These are phyloP conservation scores for Pseudogymnoascus sp. DNA, from an alignment of 2,329 filamentous ascomycete species.

Conservation along the genomic window DNA sequence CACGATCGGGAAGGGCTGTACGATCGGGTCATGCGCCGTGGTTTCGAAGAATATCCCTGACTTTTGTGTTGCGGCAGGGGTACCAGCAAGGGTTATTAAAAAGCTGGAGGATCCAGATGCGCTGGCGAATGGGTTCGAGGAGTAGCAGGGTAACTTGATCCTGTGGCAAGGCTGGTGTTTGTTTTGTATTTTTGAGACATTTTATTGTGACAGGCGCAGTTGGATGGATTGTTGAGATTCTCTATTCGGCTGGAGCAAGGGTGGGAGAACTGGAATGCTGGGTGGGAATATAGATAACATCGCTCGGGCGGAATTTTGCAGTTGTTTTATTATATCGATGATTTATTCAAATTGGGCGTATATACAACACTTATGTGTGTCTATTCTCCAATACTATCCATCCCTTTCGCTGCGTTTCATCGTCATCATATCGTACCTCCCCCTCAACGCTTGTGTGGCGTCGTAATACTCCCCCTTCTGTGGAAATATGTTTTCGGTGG, in stretches of 20 bases:
- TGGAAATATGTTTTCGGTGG: neutral
- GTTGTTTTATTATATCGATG: conserved; percentile 1
- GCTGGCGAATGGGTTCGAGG: neutral
- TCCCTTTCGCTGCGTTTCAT: neutral
- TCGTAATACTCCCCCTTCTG: neutral
- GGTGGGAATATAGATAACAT: neutral
- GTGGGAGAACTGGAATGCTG: neutral
- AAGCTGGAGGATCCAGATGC: neutral
- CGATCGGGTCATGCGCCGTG: conserved; percentile 45
- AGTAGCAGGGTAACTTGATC: neutral
- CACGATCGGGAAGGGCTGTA: conserved; percentile 45
- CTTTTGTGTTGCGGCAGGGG: conserved; percentile 18
- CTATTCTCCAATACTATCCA: neutral
- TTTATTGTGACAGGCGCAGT: neutral
- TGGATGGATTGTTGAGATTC: neutral
- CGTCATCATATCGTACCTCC: neutral
- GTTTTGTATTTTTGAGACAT: neutral
- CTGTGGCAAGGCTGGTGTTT: neutral
- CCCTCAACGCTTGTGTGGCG: neutral
- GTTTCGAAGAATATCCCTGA: conserved; percentile 32
- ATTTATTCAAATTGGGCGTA: neutral
- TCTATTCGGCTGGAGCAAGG: neutral
- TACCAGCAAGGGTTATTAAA: conserved; percentile 18
- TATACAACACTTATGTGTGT: neutral
- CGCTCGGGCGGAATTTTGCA: neutral